These are phyloP conservation scores for Spiromastix sp. DNA, from an alignment of 2,329 filamentous ascomycete species.

Conservation along the genomic window DNA sequence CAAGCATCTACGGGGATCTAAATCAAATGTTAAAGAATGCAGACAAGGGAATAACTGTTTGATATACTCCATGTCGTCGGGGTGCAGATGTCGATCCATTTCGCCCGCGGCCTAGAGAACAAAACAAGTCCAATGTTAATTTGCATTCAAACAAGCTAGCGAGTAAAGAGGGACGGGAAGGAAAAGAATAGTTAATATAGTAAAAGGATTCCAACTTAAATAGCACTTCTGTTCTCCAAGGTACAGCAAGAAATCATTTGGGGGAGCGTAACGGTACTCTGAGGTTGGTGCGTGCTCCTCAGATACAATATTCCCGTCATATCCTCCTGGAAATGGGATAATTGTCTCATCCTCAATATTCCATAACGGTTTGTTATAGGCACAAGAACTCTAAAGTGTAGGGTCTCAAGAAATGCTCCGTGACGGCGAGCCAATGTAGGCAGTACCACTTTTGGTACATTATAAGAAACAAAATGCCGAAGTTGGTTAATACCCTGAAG, in stretches of 20 bases:
- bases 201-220: background rate
- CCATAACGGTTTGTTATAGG: background rate
- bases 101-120: background rate
- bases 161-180: background rate
- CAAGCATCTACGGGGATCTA: conserved; percentile 1
- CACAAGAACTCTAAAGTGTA: conserved; percentile 3
- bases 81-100: conserved; percentile 3
- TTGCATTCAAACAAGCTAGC: background rate
- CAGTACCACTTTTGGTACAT: conserved; percentile 1
- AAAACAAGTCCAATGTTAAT: no score
- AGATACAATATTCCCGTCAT: background rate
- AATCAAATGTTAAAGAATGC: conserved; percentile 1
- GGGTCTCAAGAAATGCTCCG: conserved; percentile 1
- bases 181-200: background rate
- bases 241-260: conserved; percentile 1
- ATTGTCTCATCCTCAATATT: conserved; percentile 2
- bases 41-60: conserved; percentile 1
- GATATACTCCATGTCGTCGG: conserved; percentile 3
- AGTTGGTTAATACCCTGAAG: conserved; percentile 1
- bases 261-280: background rate
- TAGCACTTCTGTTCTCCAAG: conserved; percentile 1
- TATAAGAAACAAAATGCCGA: background rate
- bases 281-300: background rate
- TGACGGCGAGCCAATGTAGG: conserved; percentile 1
- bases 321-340: conserved; percentile 1